Evolutionary conservation across 1,284 basidiomycete genomes (phyloP), one percentile per base, ranked within the genome.

Genomic region (Microstroma glucosiphilum): DNA sequence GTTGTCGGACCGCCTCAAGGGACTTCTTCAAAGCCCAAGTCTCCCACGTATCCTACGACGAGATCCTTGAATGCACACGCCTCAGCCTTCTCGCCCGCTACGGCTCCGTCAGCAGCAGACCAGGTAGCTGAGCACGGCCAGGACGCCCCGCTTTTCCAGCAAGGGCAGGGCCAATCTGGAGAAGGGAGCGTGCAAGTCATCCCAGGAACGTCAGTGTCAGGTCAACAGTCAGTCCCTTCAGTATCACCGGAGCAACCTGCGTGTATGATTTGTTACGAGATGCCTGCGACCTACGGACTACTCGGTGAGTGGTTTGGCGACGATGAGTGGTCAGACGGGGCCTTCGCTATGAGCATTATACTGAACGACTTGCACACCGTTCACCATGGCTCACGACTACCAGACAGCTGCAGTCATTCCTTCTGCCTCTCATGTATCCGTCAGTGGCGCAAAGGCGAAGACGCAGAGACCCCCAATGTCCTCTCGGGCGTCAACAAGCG

Each of bases 401-500:
- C 30, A 37, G 30, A 17, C 19, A 13, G 17, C 19, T 54, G 51
- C 51, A 15, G 13, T 13, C 51, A 54, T 13, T 19, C 21, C 15
- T 54, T 23, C 25, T 54, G 51, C 19, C 51, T 54, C 51, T 19
- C 15, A 13, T 54, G 51, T 25, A 54, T 54, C 51, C 51, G 51
- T 6, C 17, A 54, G 13, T 54, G 51, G 51, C 51, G 51, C 21
- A 13, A 54, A 15, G 26, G 21, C 13, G 21, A 25, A 19, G 51
- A 54, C 19, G 4, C 19, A 15, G 7, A 54, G 8, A 21, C 15
- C 6, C 13, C 19, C 21, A 15, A 23, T 21, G 25, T 21, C 51
- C 21, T 23, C 8, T 15, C 21, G 13, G 25, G 25, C 15, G 26
- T 8, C 51, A 19, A 26, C 51, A 54, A 54, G 51, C 13, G 21